Conservation (phyloP, 2,329 filamentous ascomycete genomes). For the Gliomastix tumulicola region DNA sequence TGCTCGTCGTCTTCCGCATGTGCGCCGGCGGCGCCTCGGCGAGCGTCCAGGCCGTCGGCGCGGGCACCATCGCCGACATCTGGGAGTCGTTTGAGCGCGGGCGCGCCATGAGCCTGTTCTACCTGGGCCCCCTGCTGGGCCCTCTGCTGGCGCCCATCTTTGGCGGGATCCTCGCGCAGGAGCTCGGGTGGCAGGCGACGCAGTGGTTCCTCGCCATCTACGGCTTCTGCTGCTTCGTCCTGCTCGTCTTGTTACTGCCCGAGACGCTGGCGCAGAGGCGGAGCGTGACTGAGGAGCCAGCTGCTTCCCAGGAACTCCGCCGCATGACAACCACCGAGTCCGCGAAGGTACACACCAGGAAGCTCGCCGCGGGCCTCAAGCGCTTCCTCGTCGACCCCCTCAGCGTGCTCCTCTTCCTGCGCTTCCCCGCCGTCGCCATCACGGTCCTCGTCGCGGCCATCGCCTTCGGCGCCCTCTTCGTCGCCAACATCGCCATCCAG, state of each 20-base stretch:
- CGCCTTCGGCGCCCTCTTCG: slow-evolving; percentile 68
- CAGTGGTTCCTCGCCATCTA: slow-evolving; percentile 74
- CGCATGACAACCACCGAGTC: slow-evolving; percentile 58
- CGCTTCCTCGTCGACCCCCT: slow-evolving; percentile 66
- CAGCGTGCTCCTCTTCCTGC: slow-evolving; percentile 61
- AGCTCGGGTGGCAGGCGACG: slow-evolving; percentile 67
- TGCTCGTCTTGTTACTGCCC: slow-evolving; percentile 55
- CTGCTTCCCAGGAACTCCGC: slow-evolving; percentile 13
- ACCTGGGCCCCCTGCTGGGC: slow-evolving; percentile 69
- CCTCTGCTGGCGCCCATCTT: slow-evolving; percentile 71
- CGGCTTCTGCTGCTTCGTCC: slow-evolving; percentile 48
- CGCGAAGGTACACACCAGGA: slow-evolving; percentile 47
- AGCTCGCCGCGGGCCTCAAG: slow-evolving; percentile 43
- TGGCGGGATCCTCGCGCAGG: slow-evolving; percentile 63
- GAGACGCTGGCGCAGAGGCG: slow-evolving; percentile 50
- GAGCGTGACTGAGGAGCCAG: slow-evolving; percentile 4
- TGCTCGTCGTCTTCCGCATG: slow-evolving; percentile 73
- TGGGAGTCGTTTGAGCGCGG: slow-evolving; percentile 71
- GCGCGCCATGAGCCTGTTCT: slow-evolving; percentile 76
- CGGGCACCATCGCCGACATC: slow-evolving; percentile 60
- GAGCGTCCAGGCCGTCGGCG: slow-evolving; percentile 57
- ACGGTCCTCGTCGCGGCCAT: slow-evolving; percentile 70
- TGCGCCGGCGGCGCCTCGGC: slow-evolving; percentile 70
- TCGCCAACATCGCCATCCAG: slow-evolving; percentile 73
- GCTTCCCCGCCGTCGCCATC: slow-evolving; percentile 66